These are phyloP conservation scores for Vaccinium corymbosum DNA, from an alignment of 148 eudicot genomes.

Conservation along the genomic window DNA sequence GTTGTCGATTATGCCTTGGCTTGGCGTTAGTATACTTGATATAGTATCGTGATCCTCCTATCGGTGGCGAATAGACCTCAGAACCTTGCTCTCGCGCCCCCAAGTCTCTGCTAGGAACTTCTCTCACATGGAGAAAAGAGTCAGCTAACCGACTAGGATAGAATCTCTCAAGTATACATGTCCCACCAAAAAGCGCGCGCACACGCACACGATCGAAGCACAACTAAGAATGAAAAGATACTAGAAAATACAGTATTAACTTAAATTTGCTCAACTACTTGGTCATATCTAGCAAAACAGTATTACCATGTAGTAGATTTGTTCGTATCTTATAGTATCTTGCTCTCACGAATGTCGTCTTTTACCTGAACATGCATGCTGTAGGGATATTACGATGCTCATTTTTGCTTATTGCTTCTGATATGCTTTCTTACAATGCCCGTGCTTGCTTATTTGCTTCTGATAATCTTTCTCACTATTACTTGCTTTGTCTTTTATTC, in stretches of 20 bases:
- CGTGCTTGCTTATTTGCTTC: not conserved
- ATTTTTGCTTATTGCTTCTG: not conserved
- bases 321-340: not conserved
- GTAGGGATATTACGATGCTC: not conserved
- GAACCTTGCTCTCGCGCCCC: not conserved
- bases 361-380: not conserved
- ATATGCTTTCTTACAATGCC: too few species aligned
- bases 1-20: not conserved
- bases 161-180: not conserved
- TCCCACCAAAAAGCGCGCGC: not conserved
- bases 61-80: not conserved
- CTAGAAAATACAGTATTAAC: not conserved
- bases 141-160: not conserved
- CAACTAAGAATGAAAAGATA: not conserved
- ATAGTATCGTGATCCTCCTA: not conserved
- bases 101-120: not conserved
- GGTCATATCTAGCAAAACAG: not conserved
- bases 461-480: not conserved
- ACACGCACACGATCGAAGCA: not conserved
- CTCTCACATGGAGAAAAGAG: not conserved
- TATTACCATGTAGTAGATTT: not conserved
- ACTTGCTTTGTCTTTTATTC: not conserved
- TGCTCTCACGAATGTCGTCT: not conserved
- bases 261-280: not conserved
- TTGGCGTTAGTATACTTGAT: not conserved